Evolutionary conservation across 805 yeast genomes (phyloP).

Genomic region (Lachancea mirantina): DNA sequence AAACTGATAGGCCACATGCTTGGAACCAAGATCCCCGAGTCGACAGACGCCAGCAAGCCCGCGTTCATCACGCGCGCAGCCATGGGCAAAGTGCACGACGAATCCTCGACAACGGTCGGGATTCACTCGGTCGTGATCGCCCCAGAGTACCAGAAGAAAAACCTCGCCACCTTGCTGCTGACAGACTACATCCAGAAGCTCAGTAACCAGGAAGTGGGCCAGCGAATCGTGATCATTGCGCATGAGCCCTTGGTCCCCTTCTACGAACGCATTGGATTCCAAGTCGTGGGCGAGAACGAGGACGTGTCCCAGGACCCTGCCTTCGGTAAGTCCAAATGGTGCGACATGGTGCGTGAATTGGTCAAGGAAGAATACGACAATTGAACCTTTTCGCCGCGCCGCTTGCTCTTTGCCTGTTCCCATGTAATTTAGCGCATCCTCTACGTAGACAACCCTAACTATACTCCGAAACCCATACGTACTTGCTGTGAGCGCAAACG

Average conservation of each 20-base stretch:
- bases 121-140: constrained; percentile 76
- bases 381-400: constrained; percentile 9
- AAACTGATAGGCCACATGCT: constrained; percentile 72
- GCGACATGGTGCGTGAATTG: constrained; percentile 32
- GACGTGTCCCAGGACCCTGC: constrained; percentile 24
- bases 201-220: constrained; percentile 81
- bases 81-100: constrained; percentile 46
- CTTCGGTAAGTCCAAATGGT: constrained; percentile 29
- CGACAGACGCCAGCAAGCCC: constrained; percentile 39
- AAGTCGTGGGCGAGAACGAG: constrained; percentile 50
- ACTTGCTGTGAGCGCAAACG: neutral
- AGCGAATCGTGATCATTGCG: constrained; percentile 64
- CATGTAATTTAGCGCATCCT: neutral
- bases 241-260: constrained; percentile 64
- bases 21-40: constrained; percentile 67
- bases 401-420: neutral
- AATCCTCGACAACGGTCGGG: constrained; percentile 65
- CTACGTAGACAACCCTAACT: no score
- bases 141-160: constrained; percentile 72
- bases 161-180: constrained; percentile 72
- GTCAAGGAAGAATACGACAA: constrained; percentile 32
- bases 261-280: constrained; percentile 77
- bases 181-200: constrained; percentile 88
- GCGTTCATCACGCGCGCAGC: constrained; percentile 25
- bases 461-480: no score